These are phyloP conservation scores for Zygosaccharomyces lentus DNA, from an alignment of 805 yeast genomes.

Conservation along the genomic window DNA sequence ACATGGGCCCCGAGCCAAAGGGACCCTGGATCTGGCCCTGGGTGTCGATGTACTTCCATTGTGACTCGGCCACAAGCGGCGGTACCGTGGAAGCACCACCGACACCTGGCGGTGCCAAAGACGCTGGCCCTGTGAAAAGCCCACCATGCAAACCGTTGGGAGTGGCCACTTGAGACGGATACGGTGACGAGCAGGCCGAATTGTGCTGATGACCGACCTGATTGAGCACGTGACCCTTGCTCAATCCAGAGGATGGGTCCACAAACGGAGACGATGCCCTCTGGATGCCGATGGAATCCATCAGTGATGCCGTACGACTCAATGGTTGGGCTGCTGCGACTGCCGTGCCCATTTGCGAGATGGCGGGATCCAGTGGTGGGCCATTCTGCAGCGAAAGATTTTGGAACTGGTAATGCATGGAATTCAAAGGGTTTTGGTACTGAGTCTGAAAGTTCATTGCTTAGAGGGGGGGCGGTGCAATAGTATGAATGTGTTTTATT, in stretches of 20 bases:
- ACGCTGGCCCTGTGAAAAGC: conserved; percentile 1
- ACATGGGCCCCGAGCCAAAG: conserved; percentile 70
- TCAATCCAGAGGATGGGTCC: conserved; percentile 1
- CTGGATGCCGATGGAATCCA: conserved; percentile 29
- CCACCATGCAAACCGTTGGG: conserved; percentile 7
- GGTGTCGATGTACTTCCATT: conserved; percentile 76
- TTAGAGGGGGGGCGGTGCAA: neutral
- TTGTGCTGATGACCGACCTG: conserved; percentile 4
- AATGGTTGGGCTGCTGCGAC: conserved; percentile 16
- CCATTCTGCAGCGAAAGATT: conserved; percentile 9
- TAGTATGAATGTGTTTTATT: neutral
- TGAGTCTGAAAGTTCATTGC: conserved; percentile 18
- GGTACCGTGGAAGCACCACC: conserved; percentile 6
- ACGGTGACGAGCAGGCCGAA: conserved; percentile 14
- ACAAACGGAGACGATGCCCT: conserved; percentile 25
- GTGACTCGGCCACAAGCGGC: conserved; percentile 39
- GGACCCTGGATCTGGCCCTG: conserved; percentile 80
- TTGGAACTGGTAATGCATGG: conserved; percentile 22
- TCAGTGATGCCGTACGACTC: conserved; percentile 22
- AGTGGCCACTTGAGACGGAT: conserved; percentile 13
- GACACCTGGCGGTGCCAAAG: conserved; percentile 5
- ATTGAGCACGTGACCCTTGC: conserved; percentile 3
- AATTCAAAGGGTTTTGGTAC: conserved; percentile 19
- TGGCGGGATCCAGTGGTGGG: conserved; percentile 1
- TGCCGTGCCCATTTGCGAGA: conserved; percentile 9